Evolutionary conservation across 331 rosid genomes (phyloP), one percentile per base, ranked within the genome.

Genomic region (Arachis monticola): DNA sequence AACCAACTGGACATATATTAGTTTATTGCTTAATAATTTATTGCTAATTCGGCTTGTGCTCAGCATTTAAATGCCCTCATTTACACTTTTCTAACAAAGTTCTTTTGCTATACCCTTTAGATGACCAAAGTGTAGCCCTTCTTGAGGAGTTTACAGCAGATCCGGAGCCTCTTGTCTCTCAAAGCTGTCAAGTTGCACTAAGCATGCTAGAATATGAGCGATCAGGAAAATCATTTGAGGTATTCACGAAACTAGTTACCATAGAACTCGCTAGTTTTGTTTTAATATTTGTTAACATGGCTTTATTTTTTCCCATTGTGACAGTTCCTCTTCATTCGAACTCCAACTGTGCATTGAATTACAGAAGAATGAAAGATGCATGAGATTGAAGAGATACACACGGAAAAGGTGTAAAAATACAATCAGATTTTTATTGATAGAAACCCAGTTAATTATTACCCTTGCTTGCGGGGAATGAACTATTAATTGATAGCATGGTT

Each of bases 131-230:
- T 78, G 83, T 90, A 63, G 88, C 97, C 35, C 98, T 95, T 85
- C 97, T 95, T 7, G 88, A 90, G 84, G 89, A 92, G 74, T 95
- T 92, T 75, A 31, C 85, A 0, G 78, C 46, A 70, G 99, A 95
- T 78, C 88, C 96, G 0, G 99, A 92, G 88, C 97, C 98, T 76
- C 91, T 95, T 27, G 98, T 95, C 82, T 87, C 98, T 12, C 90
- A 95, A 83, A 95, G 98, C 66, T 95, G 99, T 79, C 91, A 95
- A 82, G 97, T 95, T 80, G 99, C 99, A 52, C 86, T 95, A 71
- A 92, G 94, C 82, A 95, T 95, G 98, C 89, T 95, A 58, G 92
- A 92, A 67, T 89, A 72, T 70, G 99, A 95, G 80, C 86, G 82
- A 79, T 86, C 90, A 14, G 99, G 97, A 62, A 92, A 82, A 79